A percentile compares a stretch with the other conserved stretches of the same genome.
phyloP scores from a whole-genome alignment of 2,329 filamentous ascomycete species.

The Neurospora sp. region DNA sequence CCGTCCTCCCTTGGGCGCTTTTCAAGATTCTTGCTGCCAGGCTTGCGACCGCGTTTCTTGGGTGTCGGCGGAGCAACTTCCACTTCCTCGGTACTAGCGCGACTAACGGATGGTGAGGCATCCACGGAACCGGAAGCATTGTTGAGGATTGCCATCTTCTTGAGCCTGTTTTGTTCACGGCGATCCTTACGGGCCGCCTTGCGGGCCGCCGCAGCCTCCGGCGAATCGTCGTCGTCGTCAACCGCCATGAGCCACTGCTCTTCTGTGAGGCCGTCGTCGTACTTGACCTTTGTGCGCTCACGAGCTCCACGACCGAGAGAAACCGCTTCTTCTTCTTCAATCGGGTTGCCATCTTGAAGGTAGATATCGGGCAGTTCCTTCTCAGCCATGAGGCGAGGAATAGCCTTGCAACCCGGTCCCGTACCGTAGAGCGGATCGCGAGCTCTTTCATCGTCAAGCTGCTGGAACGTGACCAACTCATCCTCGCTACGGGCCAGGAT shows the following conservation, averaged over 20 bases:
- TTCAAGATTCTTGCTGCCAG: slow-evolving; percentile 54
- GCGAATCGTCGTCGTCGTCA: slow-evolving; percentile 88
- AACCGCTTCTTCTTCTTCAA: slow-evolving; percentile 70
- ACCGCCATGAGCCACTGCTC: slow-evolving; percentile 99
- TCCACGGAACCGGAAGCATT: slow-evolving; percentile 30
- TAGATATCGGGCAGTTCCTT: slow-evolving; percentile 91
- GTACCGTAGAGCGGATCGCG: slow-evolving; percentile 63
- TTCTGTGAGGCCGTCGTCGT: slow-evolving; percentile 94
- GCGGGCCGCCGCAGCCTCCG: slow-evolving; percentile 83
- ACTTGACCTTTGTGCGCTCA: slow-evolving; percentile 87
- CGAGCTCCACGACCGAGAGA: slow-evolving; percentile 79
- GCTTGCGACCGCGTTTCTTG: slow-evolving; percentile 80
- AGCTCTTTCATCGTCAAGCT: slow-evolving; percentile 67
- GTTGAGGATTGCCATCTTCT: slow-evolving; percentile 32
- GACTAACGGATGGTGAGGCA: slow-evolving; percentile 69
- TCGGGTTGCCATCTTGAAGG: slow-evolving; percentile 72
- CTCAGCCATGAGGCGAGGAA: slow-evolving; percentile 77
- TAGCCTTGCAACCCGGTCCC: slow-evolving; percentile 46
- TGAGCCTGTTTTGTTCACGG: slow-evolving; percentile 65
- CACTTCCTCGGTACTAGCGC: slow-evolving; percentile 74
- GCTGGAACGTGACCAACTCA: slow-evolving; percentile 68
- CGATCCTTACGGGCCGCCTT: slow-evolving; percentile 80
- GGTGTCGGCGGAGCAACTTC: slow-evolving; percentile 39
- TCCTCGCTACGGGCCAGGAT: slow-evolving; percentile 82
- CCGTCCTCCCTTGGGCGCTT: slow-evolving; percentile 83